A percentile compares a stretch with the other conserved stretches of the same genome.
phyloP scores from a whole-genome alignment of 306 rosid species.

The Albizia julibrissin region DNA sequence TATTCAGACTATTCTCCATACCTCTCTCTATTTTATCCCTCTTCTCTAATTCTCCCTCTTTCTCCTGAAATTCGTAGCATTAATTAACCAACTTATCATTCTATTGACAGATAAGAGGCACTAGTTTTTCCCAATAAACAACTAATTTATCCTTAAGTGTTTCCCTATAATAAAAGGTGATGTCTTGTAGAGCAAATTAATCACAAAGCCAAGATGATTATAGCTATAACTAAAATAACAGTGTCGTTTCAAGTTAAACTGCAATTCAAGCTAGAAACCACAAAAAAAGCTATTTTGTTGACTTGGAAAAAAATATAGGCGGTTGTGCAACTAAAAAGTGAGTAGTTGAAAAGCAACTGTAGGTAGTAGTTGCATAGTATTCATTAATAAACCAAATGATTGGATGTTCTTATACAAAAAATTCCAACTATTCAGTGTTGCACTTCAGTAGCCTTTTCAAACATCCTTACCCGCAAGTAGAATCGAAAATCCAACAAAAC shows the following conservation, averaged over 20 bases:
- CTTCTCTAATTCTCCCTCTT: no score
- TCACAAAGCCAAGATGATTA: neutral
- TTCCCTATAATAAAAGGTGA: neutral
- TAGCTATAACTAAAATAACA: neutral
- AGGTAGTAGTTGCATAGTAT: neutral
- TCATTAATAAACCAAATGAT: neutral
- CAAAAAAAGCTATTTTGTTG: neutral
- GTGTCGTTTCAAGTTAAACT: neutral
- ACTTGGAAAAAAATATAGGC: neutral
- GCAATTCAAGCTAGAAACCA: neutral
- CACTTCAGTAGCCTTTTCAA: constrained; percentile 13
- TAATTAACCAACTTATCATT: neutral
- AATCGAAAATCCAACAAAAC: constrained; percentile 4
- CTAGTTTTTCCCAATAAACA: neutral
- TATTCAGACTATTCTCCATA: no score
- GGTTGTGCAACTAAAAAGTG: neutral
- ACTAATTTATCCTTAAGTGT: neutral
- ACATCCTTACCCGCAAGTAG: neutral
- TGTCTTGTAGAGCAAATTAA: neutral
- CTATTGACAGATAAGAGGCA: neutral
- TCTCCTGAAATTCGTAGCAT: neutral
- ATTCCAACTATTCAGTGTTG: neutral
- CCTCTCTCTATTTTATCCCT: no score
- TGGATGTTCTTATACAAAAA: neutral
- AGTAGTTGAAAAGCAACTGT: constrained; percentile 3